Percentiles rank a stretch among this genome's conserved stretches.
These are phyloP conservation scores for Botrytis cinerea DNA, from an alignment of 2,329 filamentous ascomycete species.

Conservation along the genomic window DNA sequence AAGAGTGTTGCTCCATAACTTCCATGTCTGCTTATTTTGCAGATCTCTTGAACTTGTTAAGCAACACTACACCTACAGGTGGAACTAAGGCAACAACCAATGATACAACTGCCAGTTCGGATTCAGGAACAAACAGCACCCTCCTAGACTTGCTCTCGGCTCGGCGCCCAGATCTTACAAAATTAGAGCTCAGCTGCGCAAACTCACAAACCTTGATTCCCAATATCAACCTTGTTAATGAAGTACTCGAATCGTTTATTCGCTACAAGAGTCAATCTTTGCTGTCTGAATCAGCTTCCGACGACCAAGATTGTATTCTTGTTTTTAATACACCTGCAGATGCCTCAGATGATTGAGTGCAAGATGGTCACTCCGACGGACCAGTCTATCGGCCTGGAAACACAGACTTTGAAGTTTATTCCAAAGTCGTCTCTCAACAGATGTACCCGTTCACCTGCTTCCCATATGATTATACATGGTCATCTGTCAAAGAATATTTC, in stretches of 20 bases:
- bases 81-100: not conserved
- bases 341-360: not conserved
- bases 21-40: not conserved
- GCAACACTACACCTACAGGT: not conserved
- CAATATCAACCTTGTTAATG: not conserved
- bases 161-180: constrained; percentile 4
- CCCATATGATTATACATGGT: not conserved
- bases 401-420: constrained; percentile 8
- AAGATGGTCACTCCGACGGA: not conserved
- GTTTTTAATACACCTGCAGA: constrained; percentile 1
- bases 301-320: not conserved
- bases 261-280: not conserved
- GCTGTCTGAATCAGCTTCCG: too few relatives aligned
- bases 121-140: not conserved
- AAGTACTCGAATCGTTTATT: constrained; percentile 8
- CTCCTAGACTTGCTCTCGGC: not conserved
- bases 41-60: not conserved
- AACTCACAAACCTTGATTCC: not conserved
- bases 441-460: not conserved
- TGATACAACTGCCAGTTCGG: not conserved
- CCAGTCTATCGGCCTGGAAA: not conserved
- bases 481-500: not conserved
- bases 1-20: not conserved
- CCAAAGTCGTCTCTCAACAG: not conserved
- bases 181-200: not conserved